Base-by-base conservation (phyloP, 2,329 filamentous ascomycete genomes). In the Botryotinia narcissicola region DNA sequence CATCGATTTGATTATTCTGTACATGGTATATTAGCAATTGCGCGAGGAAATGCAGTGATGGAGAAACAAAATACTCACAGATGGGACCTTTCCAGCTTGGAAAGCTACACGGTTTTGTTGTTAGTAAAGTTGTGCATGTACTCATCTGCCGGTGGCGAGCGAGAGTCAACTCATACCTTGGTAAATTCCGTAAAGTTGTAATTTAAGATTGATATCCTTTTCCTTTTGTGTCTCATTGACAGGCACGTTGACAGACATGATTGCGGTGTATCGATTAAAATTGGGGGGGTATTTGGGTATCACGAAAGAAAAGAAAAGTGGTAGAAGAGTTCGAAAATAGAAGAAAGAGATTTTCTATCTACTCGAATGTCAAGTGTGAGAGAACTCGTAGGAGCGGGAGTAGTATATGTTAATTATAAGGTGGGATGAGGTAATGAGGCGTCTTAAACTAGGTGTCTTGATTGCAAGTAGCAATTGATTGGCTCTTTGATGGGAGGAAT, bases 131-230 rank as follows among this genome's bases (percentile, higher is more conserved):
- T 9, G 3, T 67, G 8, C 35, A 16, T 69, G 25, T 16, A 20
- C 35, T 29, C 29, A 54, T 29, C 25, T n/a, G 62, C 16, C 48
- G 35, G 70, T 35, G 54, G 71, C 61, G 37, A 64, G 54, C 59
- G 35, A 42, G n/a, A 29, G 54, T n/a, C 42, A n/a, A 67, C 42
- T 1, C 42, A 75, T 82, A 90, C 88, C 88, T 78, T 87, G 85
- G 84, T 91, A 89, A 83, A 98, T 98, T 80, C 95, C 96, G 80
- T 97, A 99, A 54, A 98, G 84, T 84, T 98, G 95, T 70, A 99
- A 90, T 86, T 99, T 99, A 82, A 91, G 90, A 84, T 96, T 96
- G 84, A 98, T 91, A 82, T 97, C 89, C 8, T 76, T 78, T 73
- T 81, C 78, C 77, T 80, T 81, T 68, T 72, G 70, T 70, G 77